Evolutionary conservation across 2,329 filamentous ascomycete species (phyloP), one percentile per base, ranked within the genome.

Genomic region (Lecanosticta acicola): DNA sequence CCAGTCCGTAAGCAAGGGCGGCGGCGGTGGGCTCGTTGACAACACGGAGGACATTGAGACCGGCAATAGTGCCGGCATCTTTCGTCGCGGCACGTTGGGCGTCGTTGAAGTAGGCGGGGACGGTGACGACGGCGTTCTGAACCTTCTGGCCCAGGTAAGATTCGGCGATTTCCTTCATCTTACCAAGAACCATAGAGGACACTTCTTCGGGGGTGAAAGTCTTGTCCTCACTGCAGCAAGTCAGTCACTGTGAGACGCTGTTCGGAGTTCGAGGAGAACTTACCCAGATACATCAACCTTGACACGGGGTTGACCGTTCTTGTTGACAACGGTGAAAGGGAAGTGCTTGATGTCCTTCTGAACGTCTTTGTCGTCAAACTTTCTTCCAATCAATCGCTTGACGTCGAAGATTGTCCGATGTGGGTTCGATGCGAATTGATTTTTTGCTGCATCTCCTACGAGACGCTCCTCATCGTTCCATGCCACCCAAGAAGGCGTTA

Each of bases 31-130:
- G 91, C 78, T 97, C 91, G 78, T 96, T 96, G 57, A 97, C 88
- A 50, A 96, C 89, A 81, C 91, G 90, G 63, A 96, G 86, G 59
- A 97, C 91, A 70, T 96, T 95, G 45, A 97, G 81, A 68, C 91
- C 91, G 61, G 91, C 81, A 64, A 97, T 97, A 70, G 94, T 88
- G 74, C 91, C 91, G 56, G 91, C 91, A 68, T 97, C 90, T 81
- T 96, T 97, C 72, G 91, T 97, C 61, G 89, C 89, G 76, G 96
- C 91, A 75, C 91, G 87, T 75, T 97, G 91, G 48, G 87, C 91
- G 73, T 97, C 91, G 74, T 96, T 97, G 81, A 97, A 97, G 79
- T 97, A 97, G 63, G 91, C 91, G 55, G 91, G 91, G 39, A 96
- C 91, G 52, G 91, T 97, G 60, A 97, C 91, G 54, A 97, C 91